These are phyloP conservation scores for Calonectria henricotiae DNA, from an alignment of 2,329 filamentous ascomycete species.

Conservation along the genomic window DNA sequence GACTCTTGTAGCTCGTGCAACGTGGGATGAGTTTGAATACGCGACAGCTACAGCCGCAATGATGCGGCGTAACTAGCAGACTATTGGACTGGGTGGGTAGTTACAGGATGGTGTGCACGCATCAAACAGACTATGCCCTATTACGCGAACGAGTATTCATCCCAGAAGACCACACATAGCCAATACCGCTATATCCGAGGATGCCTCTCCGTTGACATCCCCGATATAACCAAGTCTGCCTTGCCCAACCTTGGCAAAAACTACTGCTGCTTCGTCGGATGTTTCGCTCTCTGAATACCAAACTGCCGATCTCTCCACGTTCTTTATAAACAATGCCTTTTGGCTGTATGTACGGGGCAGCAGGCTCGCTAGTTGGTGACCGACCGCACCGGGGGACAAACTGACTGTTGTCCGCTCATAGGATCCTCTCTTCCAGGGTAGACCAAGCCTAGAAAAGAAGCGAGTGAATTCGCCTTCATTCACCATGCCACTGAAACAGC, in stretches of 20 bases:
- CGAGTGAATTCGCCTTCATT: constrained; percentile 25
- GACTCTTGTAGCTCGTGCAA: too few species aligned
- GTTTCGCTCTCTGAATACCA: constrained; percentile 30
- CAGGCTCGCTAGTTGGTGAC: neutral
- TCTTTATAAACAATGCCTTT: constrained; percentile 25
- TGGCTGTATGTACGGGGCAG: constrained; percentile 27
- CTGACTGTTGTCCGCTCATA: constrained; percentile 3
- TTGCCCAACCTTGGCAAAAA: constrained; percentile 21
- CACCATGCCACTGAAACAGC: constrained; percentile 24
- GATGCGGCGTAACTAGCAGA: too few species aligned
- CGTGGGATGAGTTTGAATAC: too few species aligned
- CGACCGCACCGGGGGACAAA: neutral
- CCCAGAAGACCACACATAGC: constrained; percentile 37
- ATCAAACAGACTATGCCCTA: too few species aligned
- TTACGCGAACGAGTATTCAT: neutral
- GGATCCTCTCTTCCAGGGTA: constrained; percentile 37
- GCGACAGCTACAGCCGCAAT: too few species aligned
- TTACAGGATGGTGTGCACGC: too few species aligned
- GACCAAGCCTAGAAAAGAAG: constrained; percentile 36
- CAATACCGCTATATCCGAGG: neutral
- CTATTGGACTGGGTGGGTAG: too few species aligned
- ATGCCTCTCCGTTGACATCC: constrained; percentile 33
- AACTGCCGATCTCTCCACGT: constrained; percentile 1
- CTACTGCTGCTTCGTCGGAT: constrained; percentile 32
- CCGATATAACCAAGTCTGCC: constrained; percentile 38